phyloP scores from a whole-genome alignment of 1,139 yeast genomes.

The Candida pseudoviswanathii region DNA sequence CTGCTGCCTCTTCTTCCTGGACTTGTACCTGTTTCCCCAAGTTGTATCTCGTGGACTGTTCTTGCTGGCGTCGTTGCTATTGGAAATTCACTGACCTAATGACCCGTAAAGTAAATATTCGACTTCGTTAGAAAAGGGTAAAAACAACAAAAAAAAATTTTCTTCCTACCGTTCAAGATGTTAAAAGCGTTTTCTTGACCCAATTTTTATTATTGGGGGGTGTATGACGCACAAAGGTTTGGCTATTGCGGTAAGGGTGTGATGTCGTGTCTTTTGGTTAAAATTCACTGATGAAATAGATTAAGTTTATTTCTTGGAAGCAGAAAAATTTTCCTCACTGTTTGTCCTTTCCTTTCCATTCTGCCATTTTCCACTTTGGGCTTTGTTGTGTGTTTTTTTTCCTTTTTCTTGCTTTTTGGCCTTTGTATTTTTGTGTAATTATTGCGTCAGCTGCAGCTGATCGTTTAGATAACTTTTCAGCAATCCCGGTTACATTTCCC shows the following conservation, averaged over 20 bases:
- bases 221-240: not conserved
- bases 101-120: not conserved
- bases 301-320: constrained; percentile 16
- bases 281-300: constrained; percentile 30
- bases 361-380: not conserved
- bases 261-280: constrained; percentile 7
- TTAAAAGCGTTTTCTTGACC: constrained; percentile 1
- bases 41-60: not conserved
- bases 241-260: constrained; percentile 10
- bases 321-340: not conserved
- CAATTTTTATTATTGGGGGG: constrained; percentile 1
- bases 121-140: not conserved
- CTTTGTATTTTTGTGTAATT: not conserved
- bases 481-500: not conserved
- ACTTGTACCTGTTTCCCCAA: not conserved
- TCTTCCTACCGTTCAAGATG: not conserved
- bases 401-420: not conserved
- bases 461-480: constrained; percentile 15
- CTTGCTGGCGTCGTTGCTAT: not conserved
- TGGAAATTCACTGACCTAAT: not conserved
- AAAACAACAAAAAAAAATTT: constrained; percentile 1
- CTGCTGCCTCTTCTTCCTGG: not conserved
- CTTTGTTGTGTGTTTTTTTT: not conserved
- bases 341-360: not conserved
- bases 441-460: constrained; percentile 7